phyloP scores from a whole-genome alignment of 108 stramenopile species.

The Hondaea fermentalgiana region DNA sequence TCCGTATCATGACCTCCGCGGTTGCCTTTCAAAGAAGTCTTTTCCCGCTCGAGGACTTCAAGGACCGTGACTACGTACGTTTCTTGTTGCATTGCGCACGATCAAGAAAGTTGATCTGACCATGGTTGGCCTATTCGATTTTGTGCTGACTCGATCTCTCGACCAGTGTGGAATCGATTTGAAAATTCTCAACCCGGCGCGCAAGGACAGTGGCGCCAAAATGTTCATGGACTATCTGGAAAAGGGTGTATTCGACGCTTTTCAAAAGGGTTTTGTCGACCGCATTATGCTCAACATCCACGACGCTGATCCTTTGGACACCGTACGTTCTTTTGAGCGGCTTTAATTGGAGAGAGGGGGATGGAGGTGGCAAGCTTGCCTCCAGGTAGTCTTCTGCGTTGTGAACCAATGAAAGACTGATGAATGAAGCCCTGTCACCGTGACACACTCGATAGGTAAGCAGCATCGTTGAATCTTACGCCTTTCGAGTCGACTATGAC shows the following conservation, averaged over 20 bases:
- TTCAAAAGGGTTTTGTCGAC: neutral
- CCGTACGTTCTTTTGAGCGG: neutral
- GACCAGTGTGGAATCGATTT: neutral
- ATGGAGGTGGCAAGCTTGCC: neutral
- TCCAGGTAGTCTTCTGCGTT: no score
- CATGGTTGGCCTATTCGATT: no score
- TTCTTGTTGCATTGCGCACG: no score
- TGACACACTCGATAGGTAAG: neutral
- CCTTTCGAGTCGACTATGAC: neutral
- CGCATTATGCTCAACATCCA: slow-evolving; percentile 12
- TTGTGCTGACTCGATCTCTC: no score
- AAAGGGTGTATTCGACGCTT: neutral
- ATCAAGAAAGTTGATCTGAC: no score
- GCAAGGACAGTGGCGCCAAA: neutral
- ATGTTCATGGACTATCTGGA: neutral
- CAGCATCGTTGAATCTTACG: neutral
- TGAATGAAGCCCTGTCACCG: neutral
- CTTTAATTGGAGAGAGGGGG: no score
- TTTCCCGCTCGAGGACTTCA: neutral
- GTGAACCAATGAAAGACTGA: neutral
- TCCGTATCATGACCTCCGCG: neutral
- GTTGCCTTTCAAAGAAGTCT: neutral
- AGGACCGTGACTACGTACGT: neutral
- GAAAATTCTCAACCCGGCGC: neutral
- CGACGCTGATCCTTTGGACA: neutral